Percentiles rank a stretch among this genome's conserved stretches.
Evolutionary conservation across 2,329 filamentous ascomycete species (phyloP).

Genomic region (Pseudogymnoascus sp.): DNA sequence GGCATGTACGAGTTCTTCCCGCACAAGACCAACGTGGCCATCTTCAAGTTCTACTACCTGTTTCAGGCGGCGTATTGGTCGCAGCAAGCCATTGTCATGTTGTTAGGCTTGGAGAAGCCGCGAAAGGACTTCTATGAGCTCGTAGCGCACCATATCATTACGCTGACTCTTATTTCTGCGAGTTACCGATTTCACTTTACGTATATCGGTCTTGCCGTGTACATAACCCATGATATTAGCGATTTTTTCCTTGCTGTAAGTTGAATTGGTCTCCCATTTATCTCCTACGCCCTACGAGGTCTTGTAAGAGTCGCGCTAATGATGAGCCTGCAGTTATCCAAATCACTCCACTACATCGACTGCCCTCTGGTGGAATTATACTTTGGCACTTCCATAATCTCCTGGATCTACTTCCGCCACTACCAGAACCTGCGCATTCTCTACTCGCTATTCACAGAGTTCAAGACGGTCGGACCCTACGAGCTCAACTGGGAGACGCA

Average conservation of each 20-base stretch:
- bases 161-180: constrained; percentile 69
- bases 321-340: constrained; percentile 58
- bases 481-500: constrained; percentile 64
- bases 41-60: constrained; percentile 93
- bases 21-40: constrained; percentile 67
- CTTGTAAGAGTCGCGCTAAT: constrained; percentile 1
- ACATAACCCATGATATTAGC: constrained; percentile 88
- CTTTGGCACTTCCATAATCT: constrained; percentile 68
- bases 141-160: constrained; percentile 85
- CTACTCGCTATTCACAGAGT: constrained; percentile 63
- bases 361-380: constrained; percentile 45
- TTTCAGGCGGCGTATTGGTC: constrained; percentile 94
- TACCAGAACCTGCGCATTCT: constrained; percentile 70
- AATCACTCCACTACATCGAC: constrained; percentile 85
- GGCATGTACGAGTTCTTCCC: constrained; percentile 89
- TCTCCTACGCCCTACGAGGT: background rate
- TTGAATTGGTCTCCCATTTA: constrained; percentile 13
- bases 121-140: constrained; percentile 93
- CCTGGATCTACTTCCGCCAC: constrained; percentile 85
- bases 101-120: constrained; percentile 84
- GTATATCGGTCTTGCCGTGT: constrained; percentile 87
- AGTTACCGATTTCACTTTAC: constrained; percentile 97
- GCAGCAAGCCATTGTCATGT: constrained; percentile 81
- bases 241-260: constrained; percentile 91
- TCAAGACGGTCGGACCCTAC: constrained; percentile 61